phyloP scores from a whole-genome alignment of 228 moss, liverwort and hornwort genomes.

The Sphagnum magellanicum region DNA sequence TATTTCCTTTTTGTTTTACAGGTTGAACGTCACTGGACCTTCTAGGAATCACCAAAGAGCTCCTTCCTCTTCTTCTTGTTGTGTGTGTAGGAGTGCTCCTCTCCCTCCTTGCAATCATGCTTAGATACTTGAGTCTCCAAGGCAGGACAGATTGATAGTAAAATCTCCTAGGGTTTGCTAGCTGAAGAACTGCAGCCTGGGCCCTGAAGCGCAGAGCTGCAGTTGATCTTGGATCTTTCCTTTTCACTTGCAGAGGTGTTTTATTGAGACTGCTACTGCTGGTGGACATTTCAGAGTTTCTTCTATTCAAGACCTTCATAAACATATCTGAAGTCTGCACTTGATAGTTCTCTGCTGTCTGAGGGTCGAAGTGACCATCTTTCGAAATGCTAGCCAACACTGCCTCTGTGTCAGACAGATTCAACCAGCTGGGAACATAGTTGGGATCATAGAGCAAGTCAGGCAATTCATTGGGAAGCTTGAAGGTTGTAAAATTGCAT shows the following conservation, averaged over 20 bases:
- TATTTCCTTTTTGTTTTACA: no score
- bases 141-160: no score
- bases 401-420: slow-evolving; percentile 15
- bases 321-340: no score
- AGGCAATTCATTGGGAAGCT: slow-evolving; percentile 8
- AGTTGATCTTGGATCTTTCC: neutral
- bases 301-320: neutral
- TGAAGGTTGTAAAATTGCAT: slow-evolving; percentile 18
- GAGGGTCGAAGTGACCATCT: neutral
- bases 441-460: slow-evolving; percentile 13
- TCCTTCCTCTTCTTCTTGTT: no score
- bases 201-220: no score
- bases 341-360: neutral
- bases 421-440: slow-evolving; percentile 16
- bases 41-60: no score
- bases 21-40: no score
- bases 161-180: no score
- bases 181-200: no score
- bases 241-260: neutral
- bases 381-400: neutral
- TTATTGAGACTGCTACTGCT: neutral
- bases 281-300: neutral
- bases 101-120: no score
- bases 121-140: no score
- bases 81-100: no score